Percentiles rank a stretch among this genome's conserved stretches.
Conservation (phyloP, 495 filamentous ascomycete species). For the Talaromyces stipitatus region DNA sequence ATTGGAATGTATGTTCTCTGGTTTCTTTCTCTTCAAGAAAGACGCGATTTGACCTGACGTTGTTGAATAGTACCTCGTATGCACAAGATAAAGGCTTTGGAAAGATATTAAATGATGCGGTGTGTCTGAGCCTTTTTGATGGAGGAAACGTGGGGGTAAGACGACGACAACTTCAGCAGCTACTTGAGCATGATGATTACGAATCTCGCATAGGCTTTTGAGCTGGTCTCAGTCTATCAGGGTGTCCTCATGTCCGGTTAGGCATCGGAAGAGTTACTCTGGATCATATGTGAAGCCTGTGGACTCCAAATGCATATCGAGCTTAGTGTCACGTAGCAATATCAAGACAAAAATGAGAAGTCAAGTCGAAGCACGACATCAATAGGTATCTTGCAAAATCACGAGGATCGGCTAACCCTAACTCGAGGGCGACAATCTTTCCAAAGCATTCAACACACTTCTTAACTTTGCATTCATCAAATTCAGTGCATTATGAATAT, state of each 20-base stretch:
- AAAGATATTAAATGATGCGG: constrained; percentile 39
- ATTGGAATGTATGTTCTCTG: constrained; percentile 20
- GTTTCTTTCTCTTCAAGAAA: not conserved
- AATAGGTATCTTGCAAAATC: not conserved
- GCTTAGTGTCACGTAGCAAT: not conserved
- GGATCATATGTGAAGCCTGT: too few relatives aligned
- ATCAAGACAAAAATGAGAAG: too few relatives aligned
- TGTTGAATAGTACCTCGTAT: not conserved
- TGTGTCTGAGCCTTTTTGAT: constrained; percentile 46
- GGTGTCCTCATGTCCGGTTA: too few relatives aligned
- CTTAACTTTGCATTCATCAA: not conserved
- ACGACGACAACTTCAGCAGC: constrained; percentile 40
- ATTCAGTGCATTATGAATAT: not conserved
- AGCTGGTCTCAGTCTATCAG: not conserved
- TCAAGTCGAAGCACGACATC: too few relatives aligned
- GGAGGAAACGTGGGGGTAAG: constrained; percentile 50
- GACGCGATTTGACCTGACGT: not conserved
- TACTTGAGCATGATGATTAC: constrained; percentile 40
- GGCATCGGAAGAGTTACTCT: too few relatives aligned
- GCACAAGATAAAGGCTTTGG: constrained; percentile 20
- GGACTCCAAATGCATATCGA: too few relatives aligned
- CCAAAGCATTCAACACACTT: too few relatives aligned
- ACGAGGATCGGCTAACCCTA: not conserved
- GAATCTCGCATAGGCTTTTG: constrained; percentile 16
- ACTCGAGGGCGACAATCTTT: not conserved